Evolutionary conservation across 306 rosid genomes (phyloP).

Genomic region (Prunus padus): DNA sequence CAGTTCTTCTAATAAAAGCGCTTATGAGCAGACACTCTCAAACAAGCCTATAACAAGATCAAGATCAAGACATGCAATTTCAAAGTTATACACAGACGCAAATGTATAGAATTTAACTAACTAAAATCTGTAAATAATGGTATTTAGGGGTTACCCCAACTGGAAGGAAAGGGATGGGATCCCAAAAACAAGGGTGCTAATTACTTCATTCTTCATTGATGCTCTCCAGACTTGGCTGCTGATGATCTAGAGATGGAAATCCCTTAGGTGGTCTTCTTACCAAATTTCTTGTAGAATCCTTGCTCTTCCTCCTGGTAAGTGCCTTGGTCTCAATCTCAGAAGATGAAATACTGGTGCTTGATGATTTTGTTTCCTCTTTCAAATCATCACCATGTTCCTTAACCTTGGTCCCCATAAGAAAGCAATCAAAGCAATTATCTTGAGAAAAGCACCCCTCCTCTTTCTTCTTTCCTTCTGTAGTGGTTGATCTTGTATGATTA

Average conservation of each 20-base stretch:
- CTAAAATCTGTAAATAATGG: too few relatives aligned
- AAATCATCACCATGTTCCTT: slow-evolving; percentile 24
- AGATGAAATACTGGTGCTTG: slow-evolving; percentile 10
- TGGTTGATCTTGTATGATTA: background rate
- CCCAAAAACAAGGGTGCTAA: background rate
- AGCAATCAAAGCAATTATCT: slow-evolving; percentile 25
- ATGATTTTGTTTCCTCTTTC: slow-evolving; percentile 17
- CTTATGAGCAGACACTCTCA: too few relatives aligned
- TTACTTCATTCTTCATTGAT: slow-evolving; percentile 51
- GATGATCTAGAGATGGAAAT: slow-evolving; percentile 34
- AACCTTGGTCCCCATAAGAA: slow-evolving; percentile 17
- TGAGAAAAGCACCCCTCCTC: slow-evolving; percentile 12
- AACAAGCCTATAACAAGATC: too few relatives aligned
- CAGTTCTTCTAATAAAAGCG: too few relatives aligned
- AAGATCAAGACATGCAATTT: too few relatives aligned
- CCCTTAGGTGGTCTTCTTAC: slow-evolving; percentile 41
- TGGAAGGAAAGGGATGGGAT: too few relatives aligned
- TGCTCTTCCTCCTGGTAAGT: slow-evolving; percentile 30
- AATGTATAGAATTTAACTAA: too few relatives aligned
- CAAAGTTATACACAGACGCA: too few relatives aligned
- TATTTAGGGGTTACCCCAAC: too few relatives aligned
- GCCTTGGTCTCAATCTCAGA: slow-evolving; percentile 17
- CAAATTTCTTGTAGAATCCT: slow-evolving; percentile 22
- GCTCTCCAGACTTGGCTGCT: slow-evolving; percentile 64
- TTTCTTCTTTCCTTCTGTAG: background rate